Conservation (phyloP, 345 rosid species). For the Linum usitatissimum region DNA sequence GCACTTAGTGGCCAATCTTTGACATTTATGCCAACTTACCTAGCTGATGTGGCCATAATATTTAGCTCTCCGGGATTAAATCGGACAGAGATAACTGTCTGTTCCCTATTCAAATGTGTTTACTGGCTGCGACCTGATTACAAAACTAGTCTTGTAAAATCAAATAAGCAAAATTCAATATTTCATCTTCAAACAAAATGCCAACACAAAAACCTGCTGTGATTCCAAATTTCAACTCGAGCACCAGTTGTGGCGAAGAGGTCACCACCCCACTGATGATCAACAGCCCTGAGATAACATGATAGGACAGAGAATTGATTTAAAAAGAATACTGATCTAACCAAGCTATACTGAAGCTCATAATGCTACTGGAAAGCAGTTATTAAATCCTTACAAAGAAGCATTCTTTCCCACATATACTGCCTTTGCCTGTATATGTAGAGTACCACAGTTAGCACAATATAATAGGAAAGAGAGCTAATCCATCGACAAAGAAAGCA, state of each 20-base stretch:
- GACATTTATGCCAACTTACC: slow-evolving; percentile 25
- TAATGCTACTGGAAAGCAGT: slow-evolving; percentile 1
- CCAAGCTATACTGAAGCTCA: too few species aligned
- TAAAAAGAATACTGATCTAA: neutral
- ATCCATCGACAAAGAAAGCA: slow-evolving; percentile 9
- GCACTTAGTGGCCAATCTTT: neutral
- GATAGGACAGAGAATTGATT: neutral
- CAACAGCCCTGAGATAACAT: slow-evolving; percentile 57
- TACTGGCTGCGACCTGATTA: slow-evolving; percentile 78
- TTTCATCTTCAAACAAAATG: neutral
- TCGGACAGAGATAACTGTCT: slow-evolving; percentile 64
- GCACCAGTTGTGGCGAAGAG: slow-evolving; percentile 93
- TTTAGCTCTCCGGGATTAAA: slow-evolving; percentile 94
- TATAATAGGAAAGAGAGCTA: slow-evolving; percentile 1
- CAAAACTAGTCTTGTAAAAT: slow-evolving; percentile 7
- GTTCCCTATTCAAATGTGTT: slow-evolving; percentile 79
- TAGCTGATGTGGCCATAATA: slow-evolving; percentile 66
- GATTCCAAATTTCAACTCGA: slow-evolving; percentile 90
- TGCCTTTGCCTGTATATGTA: slow-evolving; percentile 47
- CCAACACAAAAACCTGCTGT: slow-evolving; percentile 49
- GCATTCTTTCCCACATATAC: slow-evolving; percentile 73
- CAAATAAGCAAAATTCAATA: neutral
- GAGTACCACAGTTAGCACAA: slow-evolving; percentile 16
- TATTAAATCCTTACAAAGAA: slow-evolving; percentile 42
- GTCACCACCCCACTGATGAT: slow-evolving; percentile 88